Evolutionary conservation across 768 basidiomycete species (phyloP).

Genomic region (Xerocomellus amylosporus): DNA sequence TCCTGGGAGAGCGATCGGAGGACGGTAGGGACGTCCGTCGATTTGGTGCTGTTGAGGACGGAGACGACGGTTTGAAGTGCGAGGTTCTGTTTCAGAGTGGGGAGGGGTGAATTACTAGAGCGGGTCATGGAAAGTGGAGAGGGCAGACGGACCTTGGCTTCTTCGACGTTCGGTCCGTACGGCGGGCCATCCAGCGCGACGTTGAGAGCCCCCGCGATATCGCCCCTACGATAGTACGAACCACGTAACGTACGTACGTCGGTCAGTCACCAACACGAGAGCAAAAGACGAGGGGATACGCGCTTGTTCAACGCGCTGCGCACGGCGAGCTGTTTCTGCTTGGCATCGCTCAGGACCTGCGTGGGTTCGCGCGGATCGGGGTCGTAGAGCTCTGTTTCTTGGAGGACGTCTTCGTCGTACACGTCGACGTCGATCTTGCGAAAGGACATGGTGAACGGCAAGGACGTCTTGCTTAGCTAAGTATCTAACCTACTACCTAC

Average conservation of each 20-base stretch:
- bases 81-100: conserved; percentile 49
- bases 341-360: conserved; percentile 72
- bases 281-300: conserved; percentile 21
- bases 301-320: conserved; percentile 74
- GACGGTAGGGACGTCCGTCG: conserved; percentile 76
- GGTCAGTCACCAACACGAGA: not conserved
- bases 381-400: conserved; percentile 83
- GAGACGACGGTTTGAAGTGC: conserved; percentile 79
- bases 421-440: conserved; percentile 93
- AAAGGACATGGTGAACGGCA: conserved; percentile 52
- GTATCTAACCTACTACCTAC: too few relatives aligned
- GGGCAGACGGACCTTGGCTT: conserved; percentile 69
- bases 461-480: conserved; percentile 1
- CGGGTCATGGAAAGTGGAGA: conserved; percentile 4
- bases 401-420: conserved; percentile 87
- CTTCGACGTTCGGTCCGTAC: conserved; percentile 84
- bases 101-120: not conserved
- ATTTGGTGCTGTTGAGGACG: conserved; percentile 91
- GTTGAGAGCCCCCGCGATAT: conserved; percentile 69
- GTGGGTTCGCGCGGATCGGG: conserved; percentile 78
- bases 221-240: conserved; percentile 50
- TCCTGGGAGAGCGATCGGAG: conserved; percentile 72
- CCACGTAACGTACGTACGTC: not conserved
- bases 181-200: conserved; percentile 75
- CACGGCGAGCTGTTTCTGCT: conserved; percentile 69